Base-by-base conservation (phyloP, 1,284 basidiomycete species). In the Cryptococcus jaspeensis region DNA sequence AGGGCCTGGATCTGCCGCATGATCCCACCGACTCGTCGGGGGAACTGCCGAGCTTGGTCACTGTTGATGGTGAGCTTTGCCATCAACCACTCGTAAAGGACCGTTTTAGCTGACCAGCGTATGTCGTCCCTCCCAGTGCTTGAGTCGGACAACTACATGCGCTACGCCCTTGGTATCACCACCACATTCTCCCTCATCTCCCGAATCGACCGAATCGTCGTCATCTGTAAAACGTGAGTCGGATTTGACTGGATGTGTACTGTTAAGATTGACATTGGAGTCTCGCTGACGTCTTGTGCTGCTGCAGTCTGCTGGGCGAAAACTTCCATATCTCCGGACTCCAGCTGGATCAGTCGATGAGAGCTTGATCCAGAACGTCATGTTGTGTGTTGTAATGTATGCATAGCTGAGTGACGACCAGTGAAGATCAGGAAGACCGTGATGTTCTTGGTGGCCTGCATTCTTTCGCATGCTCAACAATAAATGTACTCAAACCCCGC, bases 81-180 rank as follows among this genome's bases (percentile, higher is more conserved):
- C 18, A 12, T n/a, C 43, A 9, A 8, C 41, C 20, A 35, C 41
- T 23, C 28, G 46, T 15, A 15, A 16, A 9, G n/a, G 22, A 32
- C 35, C 36, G 9, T 44, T 37, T 7, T 46, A 25, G 44, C 16
- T 7, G 11, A 12, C 23, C 11, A 3, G 20, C 23, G 16, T 23
- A 23, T 6, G 32, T 9, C 47, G n/a, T 52, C 28, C 50, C 32
- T 13, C 6, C 13, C 43, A 69, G 71, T 74, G 2, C 65, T 74
- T 16, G 70, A 74, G 54, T 70, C 69, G 22, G 71, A 74, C 18
- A 63, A 73, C 9, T 78, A 78, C 50, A 71, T 77, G 64, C 63
- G 71, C 23, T 78, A 77, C 53, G 76, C 76, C 1, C 56, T 77
- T 22, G 74, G 72, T 15, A 67, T 74, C n/a, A 70, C 71, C 9